Percentiles rank a stretch among this genome's conserved stretches.
Evolutionary conservation across 208 protist genomes (phyloP).

Genomic region (Trypanosoma rangeli): DNA sequence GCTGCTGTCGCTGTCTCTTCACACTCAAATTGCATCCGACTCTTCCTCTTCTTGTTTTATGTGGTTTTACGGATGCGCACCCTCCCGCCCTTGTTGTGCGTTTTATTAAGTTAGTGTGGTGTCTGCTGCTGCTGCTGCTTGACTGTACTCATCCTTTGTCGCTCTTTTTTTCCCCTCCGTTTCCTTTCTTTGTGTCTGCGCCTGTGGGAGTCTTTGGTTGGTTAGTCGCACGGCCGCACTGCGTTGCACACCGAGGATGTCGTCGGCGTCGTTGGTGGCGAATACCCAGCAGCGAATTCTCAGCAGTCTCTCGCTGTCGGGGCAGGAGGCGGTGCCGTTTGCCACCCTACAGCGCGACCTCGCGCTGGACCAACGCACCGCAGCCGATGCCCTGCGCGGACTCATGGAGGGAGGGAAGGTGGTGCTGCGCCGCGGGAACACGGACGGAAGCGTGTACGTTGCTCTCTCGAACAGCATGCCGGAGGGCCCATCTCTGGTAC

Average conservation of each 20-base stretch:
- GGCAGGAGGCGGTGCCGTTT: slow-evolving; percentile 48
- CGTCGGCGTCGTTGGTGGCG: background rate
- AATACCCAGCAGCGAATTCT: slow-evolving; percentile 49
- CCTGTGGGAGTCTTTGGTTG: background rate
- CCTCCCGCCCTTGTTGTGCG: too few species aligned
- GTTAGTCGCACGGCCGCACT: background rate
- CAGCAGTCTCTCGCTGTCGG: slow-evolving; percentile 31
- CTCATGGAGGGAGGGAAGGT: slow-evolving; percentile 57
- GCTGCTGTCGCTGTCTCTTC: background rate
- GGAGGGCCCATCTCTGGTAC: slow-evolving; percentile 56
- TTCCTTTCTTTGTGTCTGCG: background rate
- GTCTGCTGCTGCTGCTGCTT: too few species aligned
- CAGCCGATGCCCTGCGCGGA: slow-evolving; percentile 50
- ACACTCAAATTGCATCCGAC: too few species aligned
- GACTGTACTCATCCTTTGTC: too few species aligned
- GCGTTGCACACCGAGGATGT: background rate
- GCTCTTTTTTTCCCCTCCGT: background rate
- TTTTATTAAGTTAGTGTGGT: too few species aligned
- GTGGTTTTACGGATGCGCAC: too few species aligned
- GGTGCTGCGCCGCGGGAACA: slow-evolving; percentile 41
- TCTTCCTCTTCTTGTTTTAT: too few species aligned
- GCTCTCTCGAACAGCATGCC: slow-evolving; percentile 58
- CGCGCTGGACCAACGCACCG: slow-evolving; percentile 27
- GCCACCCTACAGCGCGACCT: slow-evolving; percentile 51
- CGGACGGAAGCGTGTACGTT: slow-evolving; percentile 48